Percentiles rank a stretch among this genome's conserved stretches.
Evolutionary conservation across 192 early-diverging fungal species (phyloP).

Genomic region (Phlyctochytrium planicorne): DNA sequence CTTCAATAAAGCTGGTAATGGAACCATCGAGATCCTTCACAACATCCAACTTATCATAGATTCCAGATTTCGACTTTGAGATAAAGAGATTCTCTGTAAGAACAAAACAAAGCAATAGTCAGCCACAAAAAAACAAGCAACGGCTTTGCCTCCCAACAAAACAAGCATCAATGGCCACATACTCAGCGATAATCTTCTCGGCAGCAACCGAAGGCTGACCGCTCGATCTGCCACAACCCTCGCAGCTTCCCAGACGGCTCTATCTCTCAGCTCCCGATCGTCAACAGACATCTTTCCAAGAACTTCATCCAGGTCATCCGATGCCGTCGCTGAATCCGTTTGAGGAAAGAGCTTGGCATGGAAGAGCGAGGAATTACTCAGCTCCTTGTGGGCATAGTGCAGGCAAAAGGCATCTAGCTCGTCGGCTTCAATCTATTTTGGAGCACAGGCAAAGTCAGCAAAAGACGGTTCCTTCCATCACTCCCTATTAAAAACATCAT

Average conservation of each 20-base stretch:
- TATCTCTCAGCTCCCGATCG: neutral
- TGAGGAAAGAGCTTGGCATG: neutral
- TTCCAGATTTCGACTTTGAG: neutral
- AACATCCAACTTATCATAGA: neutral
- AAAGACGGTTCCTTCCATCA: too few relatives aligned
- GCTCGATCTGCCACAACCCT: neutral
- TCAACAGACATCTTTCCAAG: neutral
- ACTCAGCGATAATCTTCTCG: neutral
- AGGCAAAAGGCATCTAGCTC: conserved; percentile 7
- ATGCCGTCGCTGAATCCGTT: neutral
- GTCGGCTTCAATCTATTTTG: conserved; percentile 2
- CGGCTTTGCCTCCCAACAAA: too few relatives aligned
- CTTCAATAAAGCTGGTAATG: neutral
- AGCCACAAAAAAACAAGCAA: neutral
- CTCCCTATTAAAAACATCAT: neutral
- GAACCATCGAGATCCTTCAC: neutral
- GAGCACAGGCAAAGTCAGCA: too few relatives aligned
- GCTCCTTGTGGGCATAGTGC: neutral
- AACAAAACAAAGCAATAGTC: neutral
- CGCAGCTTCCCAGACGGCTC: neutral
- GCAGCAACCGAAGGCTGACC: neutral
- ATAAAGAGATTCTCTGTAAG: neutral
- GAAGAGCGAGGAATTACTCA: neutral
- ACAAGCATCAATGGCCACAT: neutral
- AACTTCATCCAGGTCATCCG: neutral